Evolutionary conservation across 768 basidiomycete genomes (phyloP).

Genomic region (Phaeotremella skinneri): DNA sequence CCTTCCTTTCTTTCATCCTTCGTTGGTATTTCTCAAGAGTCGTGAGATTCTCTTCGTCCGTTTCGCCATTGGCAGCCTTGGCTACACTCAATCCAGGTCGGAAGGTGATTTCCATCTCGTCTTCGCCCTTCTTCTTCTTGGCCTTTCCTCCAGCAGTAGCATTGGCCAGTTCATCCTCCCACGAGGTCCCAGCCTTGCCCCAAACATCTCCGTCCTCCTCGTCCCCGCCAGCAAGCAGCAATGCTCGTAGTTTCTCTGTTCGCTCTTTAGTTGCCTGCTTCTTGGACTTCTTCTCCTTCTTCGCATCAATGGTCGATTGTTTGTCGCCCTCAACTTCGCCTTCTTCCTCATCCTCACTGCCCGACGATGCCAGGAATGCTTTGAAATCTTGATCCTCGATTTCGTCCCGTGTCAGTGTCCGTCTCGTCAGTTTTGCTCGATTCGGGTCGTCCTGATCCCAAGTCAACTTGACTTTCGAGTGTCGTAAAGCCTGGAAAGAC

Average conservation of each 20-base stretch:
- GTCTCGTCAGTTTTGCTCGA: constrained; percentile 73
- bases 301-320: constrained; percentile 16
- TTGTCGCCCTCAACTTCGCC: constrained; percentile 52
- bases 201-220: constrained; percentile 77
- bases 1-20: constrained; percentile 84
- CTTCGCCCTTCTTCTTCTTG: constrained; percentile 20
- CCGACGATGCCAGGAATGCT: constrained; percentile 70
- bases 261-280: constrained; percentile 55
- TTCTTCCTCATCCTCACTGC: constrained; percentile 61
- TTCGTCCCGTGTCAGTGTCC: constrained; percentile 73
- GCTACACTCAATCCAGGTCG: constrained; percentile 69
- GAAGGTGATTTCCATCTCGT: constrained; percentile 96
- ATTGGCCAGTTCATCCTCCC: constrained; percentile 25
- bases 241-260: constrained; percentile 69
- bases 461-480: constrained; percentile 95
- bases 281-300: constrained; percentile 52
- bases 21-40: constrained; percentile 84
- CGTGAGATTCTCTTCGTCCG: constrained; percentile 66
- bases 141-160: constrained; percentile 12
- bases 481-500: constrained; percentile 73
- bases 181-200: constrained; percentile 58
- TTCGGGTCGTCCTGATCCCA: constrained; percentile 98
- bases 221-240: constrained; percentile 66
- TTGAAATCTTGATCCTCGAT: constrained; percentile 89
- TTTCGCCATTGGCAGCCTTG: constrained; percentile 27